A percentile compares a stretch with the other conserved stretches of the same genome.
These are phyloP conservation scores for Senna tora DNA, from an alignment of 306 rosid genomes.

Conservation along the genomic window DNA sequence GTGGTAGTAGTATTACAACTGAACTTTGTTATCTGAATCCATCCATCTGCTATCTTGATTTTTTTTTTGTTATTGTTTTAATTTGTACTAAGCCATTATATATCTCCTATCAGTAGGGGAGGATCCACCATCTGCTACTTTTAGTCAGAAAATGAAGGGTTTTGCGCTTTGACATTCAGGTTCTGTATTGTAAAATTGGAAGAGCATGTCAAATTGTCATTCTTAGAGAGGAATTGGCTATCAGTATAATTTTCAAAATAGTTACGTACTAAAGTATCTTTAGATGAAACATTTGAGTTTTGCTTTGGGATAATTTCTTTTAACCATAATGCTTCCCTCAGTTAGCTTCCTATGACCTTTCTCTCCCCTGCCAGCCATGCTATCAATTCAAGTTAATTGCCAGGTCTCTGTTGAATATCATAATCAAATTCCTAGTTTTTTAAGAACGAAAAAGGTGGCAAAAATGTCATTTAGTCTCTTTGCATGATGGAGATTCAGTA, in stretches of 20 bases:
- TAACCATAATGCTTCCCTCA: background rate
- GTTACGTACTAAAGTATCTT: background rate
- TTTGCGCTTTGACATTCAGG: slow-evolving; percentile 27
- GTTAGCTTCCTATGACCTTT: background rate
- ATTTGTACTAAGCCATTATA: slow-evolving; percentile 21
- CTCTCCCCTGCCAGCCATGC: background rate
- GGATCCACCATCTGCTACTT: background rate
- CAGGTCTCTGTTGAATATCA: slow-evolving; percentile 16
- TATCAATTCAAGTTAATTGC: slow-evolving; percentile 15
- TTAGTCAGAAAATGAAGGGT: slow-evolving; percentile 25
- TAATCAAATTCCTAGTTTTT: slow-evolving; percentile 26
- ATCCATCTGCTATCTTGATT: background rate
- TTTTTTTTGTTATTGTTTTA: background rate
- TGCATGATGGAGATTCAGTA: slow-evolving; percentile 22
- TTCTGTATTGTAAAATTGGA: slow-evolving; percentile 25
- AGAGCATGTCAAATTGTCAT: background rate
- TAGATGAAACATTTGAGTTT: background rate
- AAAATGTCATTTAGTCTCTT: slow-evolving; percentile 31
- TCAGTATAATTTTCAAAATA: background rate
- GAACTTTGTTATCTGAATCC: slow-evolving; percentile 19
- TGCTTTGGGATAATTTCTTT: background rate
- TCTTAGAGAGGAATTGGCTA: background rate
- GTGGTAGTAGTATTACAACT: background rate
- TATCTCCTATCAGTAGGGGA: background rate
- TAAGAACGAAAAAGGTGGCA: slow-evolving; percentile 6